Conservation (phyloP, 177 flowering plant genomes). For the Tripterygium wilfordii region DNA sequence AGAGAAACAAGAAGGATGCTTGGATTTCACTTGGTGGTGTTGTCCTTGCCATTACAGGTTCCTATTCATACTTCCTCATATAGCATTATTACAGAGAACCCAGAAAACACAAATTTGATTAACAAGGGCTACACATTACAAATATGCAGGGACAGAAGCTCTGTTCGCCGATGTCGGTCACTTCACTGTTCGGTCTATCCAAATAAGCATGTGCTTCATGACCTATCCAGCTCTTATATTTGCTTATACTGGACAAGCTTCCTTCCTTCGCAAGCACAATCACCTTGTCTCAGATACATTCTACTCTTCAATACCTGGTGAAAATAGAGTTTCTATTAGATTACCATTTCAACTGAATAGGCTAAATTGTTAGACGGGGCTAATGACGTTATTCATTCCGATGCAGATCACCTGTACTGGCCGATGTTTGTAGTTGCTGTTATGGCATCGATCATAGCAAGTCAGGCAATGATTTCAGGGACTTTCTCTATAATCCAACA, state of each 20-base stretch:
- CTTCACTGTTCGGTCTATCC: slow-evolving; percentile 44
- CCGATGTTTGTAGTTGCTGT: slow-evolving; percentile 47
- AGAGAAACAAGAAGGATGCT: slow-evolving; percentile 36
- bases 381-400: no score
- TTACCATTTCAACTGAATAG: no score
- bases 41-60: slow-evolving; percentile 46
- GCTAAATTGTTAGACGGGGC: no score
- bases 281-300: slow-evolving; percentile 25
- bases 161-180: slow-evolving; percentile 56
- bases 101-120: no score
- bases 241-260: slow-evolving; percentile 50
- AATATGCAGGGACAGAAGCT: slow-evolving; percentile 45
- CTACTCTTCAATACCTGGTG: slow-evolving; percentile 40
- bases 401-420: slow-evolving; percentile 32
- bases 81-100: no score
- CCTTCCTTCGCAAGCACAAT: slow-evolving; percentile 38
- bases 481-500: slow-evolving; percentile 51
- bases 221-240: slow-evolving; percentile 36
- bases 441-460: slow-evolving; percentile 37
- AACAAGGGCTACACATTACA: no score
- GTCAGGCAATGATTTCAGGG: slow-evolving; percentile 59
- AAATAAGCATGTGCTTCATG: slow-evolving; percentile 39
- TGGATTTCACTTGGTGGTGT: slow-evolving; percentile 56
- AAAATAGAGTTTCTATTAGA: no score
- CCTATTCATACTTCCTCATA: neutral